Conservation (phyloP, 2,329 filamentous ascomycete genomes). For the Bipolaris gigantea region DNA sequence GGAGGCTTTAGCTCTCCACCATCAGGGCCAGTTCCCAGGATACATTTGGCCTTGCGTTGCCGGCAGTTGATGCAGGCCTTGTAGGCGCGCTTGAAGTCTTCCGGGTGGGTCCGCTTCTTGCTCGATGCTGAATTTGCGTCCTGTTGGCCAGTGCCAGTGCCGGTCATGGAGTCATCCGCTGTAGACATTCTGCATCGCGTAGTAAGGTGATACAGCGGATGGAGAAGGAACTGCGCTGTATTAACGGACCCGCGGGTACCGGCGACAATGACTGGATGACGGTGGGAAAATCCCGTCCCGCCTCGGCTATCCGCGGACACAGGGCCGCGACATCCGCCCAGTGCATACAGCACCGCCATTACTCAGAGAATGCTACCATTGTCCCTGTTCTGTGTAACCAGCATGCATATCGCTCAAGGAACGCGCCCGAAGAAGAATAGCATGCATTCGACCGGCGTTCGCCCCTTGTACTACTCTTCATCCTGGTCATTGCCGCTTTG, state of each 20-base stretch:
- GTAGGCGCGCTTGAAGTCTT: conserved; percentile 57
- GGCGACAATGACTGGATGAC: conserved; percentile 26
- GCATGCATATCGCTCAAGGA: not conserved
- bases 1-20: conserved; percentile 48
- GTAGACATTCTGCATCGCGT: conserved; percentile 15
- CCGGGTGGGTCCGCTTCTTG: conserved; percentile 43
- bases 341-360: not conserved
- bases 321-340: not conserved
- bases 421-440: not conserved
- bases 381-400: not conserved
- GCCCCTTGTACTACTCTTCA: too few relatives aligned
- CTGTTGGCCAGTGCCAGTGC: conserved; percentile 16
- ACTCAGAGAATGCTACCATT: not conserved
- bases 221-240: conserved; percentile 31
- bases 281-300: conserved; percentile 39
- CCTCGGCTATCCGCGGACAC: conserved; percentile 23
- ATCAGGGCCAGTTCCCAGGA: conserved; percentile 48
- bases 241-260: conserved; percentile 20
- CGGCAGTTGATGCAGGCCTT: conserved; percentile 58
- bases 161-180: conserved; percentile 20
- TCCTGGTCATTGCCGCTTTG: too few relatives aligned
- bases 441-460: not conserved
- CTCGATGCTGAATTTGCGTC: conserved; percentile 22
- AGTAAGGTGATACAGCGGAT: conserved; percentile 30
- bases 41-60: conserved; percentile 57